Percentiles rank a stretch among this genome's conserved stretches.
Evolutionary conservation across 805 yeast species (phyloP).

Genomic region (Yamadazyma sp.): DNA sequence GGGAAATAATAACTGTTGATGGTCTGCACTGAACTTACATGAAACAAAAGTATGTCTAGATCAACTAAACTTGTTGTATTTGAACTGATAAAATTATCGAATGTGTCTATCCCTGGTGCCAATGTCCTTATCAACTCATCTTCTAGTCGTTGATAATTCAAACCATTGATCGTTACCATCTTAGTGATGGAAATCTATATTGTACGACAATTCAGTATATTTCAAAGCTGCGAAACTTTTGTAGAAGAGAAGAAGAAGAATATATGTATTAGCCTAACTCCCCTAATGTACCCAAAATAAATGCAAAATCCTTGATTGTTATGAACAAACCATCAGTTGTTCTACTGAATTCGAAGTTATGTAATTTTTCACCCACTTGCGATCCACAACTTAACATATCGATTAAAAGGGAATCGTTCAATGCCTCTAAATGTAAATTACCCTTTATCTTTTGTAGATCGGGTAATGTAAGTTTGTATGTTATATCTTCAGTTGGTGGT

Average conservation of each 20-base stretch:
- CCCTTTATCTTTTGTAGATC: conserved; percentile 29
- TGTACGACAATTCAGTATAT: neutral
- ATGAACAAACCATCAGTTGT: conserved; percentile 26
- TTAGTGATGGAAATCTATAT: neutral
- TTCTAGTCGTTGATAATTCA: neutral
- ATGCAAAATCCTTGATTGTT: conserved; percentile 39
- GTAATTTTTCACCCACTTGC: conserved; percentile 26
- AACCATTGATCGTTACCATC: conserved; percentile 1
- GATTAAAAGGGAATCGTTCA: conserved; percentile 33
- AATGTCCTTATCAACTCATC: conserved; percentile 3
- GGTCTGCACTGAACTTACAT: conserved; percentile 1
- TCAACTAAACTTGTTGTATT: conserved; percentile 6
- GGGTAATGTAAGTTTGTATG: conserved; percentile 23
- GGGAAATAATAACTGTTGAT: neutral
- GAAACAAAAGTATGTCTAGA: conserved; percentile 9
- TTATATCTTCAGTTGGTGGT: conserved; percentile 10
- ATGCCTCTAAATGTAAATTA: conserved; percentile 22
- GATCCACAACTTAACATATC: conserved; percentile 41
- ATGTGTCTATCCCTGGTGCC: conserved; percentile 2
- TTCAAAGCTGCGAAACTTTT: neutral
- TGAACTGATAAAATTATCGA: conserved; percentile 4
- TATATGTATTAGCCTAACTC: conserved; percentile 24
- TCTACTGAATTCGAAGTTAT: conserved; percentile 27
- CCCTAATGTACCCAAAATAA: conserved; percentile 38
- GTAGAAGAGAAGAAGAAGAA: neutral